Conservation (phyloP, 176 grass and related monocot genomes). For the Zea luxurians region DNA sequence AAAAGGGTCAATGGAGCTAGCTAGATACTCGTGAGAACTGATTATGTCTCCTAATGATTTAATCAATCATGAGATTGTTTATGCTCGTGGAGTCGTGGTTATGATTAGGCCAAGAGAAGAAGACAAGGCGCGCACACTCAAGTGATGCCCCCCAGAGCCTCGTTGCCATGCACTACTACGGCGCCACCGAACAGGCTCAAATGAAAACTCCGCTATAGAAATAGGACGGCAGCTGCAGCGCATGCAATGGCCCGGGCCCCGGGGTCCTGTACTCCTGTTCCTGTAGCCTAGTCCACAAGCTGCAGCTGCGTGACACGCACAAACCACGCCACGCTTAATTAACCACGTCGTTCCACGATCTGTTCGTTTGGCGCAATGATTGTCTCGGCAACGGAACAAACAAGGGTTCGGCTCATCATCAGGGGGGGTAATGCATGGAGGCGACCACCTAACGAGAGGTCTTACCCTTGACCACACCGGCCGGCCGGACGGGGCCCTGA, state of each 20-base stretch:
- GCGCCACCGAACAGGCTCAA: background rate
- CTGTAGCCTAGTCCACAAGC: background rate
- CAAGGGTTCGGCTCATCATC: background rate
- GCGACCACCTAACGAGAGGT: slow-evolving; percentile 17
- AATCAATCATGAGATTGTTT: slow-evolving; percentile 6
- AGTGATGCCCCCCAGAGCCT: background rate
- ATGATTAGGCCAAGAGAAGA: background rate
- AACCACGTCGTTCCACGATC: background rate
- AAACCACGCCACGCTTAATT: slow-evolving; percentile 24
- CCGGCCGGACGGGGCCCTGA: background rate
- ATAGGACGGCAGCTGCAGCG: background rate
- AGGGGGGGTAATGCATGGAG: background rate
- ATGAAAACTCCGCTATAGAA: background rate
- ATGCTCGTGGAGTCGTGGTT: background rate
- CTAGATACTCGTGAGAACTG: background rate
- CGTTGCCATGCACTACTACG: background rate
- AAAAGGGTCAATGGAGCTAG: slow-evolving; percentile 15
- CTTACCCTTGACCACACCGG: slow-evolving; percentile 14
- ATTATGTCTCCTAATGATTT: background rate
- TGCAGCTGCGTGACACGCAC: slow-evolving; percentile 20
- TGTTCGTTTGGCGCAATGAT: slow-evolving; percentile 26
- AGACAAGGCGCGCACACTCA: background rate
- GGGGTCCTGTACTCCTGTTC: background rate
- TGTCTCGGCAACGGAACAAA: slow-evolving; percentile 25
- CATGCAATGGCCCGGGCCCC: slow-evolving; percentile 32